Percentiles rank a stretch among this genome's conserved stretches.
These are phyloP conservation scores for Hura crepitans DNA, from an alignment of 441 rosid species.

Conservation along the genomic window DNA sequence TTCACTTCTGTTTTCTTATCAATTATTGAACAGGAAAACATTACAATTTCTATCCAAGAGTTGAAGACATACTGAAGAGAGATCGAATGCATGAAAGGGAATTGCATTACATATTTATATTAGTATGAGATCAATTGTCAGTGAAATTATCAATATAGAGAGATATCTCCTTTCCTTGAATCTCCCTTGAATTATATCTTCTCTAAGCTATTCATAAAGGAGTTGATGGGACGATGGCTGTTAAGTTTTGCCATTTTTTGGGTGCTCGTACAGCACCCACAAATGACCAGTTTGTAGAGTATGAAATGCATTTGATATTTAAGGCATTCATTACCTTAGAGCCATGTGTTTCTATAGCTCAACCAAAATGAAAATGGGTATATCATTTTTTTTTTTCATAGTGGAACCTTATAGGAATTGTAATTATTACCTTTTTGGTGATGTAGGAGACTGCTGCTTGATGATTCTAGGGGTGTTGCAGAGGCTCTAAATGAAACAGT, in stretches of 20 bases:
- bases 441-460: constrained; percentile 83
- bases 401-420: background rate
- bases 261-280: background rate
- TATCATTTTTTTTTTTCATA: background rate
- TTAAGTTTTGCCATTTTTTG: background rate
- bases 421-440: constrained; percentile 16
- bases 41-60: background rate
- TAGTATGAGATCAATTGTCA: background rate
- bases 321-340: background rate
- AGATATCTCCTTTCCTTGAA: constrained; percentile 7
- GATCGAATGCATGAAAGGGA: background rate
- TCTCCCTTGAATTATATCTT: background rate
- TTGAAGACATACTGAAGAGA: background rate
- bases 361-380: background rate
- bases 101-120: background rate
- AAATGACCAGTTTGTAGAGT: background rate
- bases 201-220: background rate
- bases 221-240: constrained; percentile 9
- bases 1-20: background rate
- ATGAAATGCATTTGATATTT: background rate
- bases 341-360: constrained; percentile 1
- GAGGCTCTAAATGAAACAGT: constrained; percentile 89
- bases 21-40: background rate
- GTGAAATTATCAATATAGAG: background rate
- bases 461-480: constrained; percentile 91